These are phyloP conservation scores for Pilaira anomala DNA, from an alignment of 192 early-diverging fungal genomes.

Conservation along the genomic window DNA sequence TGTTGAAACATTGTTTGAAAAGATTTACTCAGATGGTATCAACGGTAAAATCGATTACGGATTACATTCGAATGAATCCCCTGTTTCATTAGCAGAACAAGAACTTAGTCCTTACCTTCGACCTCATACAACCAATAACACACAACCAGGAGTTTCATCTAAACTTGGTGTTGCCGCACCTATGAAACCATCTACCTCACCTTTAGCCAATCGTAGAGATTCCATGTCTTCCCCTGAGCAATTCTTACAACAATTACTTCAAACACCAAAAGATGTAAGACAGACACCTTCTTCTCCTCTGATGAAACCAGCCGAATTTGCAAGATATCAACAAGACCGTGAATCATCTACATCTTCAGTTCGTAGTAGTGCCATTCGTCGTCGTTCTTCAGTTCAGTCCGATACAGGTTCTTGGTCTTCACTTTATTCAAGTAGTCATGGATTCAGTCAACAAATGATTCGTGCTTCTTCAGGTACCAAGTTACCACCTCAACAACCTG, in stretches of 20 bases:
- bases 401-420: conserved; percentile 17
- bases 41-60: conserved; percentile 12
- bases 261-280: background rate
- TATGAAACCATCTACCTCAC: conserved; percentile 23
- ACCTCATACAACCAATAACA: background rate
- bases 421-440: background rate
- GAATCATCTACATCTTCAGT: conserved; percentile 31
- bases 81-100: background rate
- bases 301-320: conserved; percentile 19
- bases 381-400: conserved; percentile 30
- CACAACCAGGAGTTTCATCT: background rate
- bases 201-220: conserved; percentile 11
- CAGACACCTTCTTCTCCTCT: background rate
- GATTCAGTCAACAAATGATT: background rate
- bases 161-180: background rate
- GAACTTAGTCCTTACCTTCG: background rate
- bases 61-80: background rate
- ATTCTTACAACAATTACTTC: conserved; percentile 23
- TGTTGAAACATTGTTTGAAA: conserved; percentile 30
- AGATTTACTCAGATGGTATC: conserved; percentile 34
- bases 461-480: background rate
- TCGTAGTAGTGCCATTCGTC: conserved; percentile 5
- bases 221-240: conserved; percentile 27
- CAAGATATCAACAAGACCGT: conserved; percentile 18
- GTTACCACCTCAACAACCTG: background rate